These are phyloP conservation scores for Penicillium sp. DNA, from an alignment of 2,329 filamentous ascomycete genomes.

Conservation along the genomic window DNA sequence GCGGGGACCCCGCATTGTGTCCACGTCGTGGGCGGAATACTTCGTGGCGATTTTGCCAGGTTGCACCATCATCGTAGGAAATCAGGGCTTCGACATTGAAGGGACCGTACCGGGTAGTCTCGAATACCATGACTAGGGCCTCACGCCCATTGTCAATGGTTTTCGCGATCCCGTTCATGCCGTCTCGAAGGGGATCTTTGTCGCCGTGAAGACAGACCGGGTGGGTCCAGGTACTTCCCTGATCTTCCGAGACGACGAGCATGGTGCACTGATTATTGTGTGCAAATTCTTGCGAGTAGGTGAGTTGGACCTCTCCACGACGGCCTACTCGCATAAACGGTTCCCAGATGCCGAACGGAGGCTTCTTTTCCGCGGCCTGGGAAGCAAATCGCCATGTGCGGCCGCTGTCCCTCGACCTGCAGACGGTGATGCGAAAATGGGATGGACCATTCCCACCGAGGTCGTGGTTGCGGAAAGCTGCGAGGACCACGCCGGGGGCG, in stretches of 20 bases:
- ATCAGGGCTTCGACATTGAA: slow-evolving; percentile 46
- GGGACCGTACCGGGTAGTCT: slow-evolving; percentile 42
- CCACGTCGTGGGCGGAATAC: slow-evolving; percentile 40
- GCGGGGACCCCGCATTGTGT: slow-evolving; percentile 46
- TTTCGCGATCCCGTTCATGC: slow-evolving; percentile 45
- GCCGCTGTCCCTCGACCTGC: slow-evolving; percentile 45
- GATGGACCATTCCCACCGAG: slow-evolving; percentile 34
- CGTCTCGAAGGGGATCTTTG: slow-evolving; percentile 33
- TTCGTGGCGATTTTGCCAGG: slow-evolving; percentile 41
- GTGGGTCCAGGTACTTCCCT: slow-evolving; percentile 43
- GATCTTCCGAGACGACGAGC: slow-evolving; percentile 44
- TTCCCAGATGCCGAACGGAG: slow-evolving; percentile 46
- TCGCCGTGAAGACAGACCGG: slow-evolving; percentile 42
- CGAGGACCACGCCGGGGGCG: slow-evolving; percentile 36
- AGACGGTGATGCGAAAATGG: slow-evolving; percentile 51
- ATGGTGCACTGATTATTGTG: slow-evolving; percentile 49
- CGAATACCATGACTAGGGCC: slow-evolving; percentile 46
- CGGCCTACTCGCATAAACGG: slow-evolving; percentile 46
- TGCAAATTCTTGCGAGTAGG: slow-evolving; percentile 47
- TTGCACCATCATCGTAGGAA: slow-evolving; percentile 44
- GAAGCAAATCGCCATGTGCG: slow-evolving; percentile 43
- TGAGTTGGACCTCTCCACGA: slow-evolving; percentile 42
- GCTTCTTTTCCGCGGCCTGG: slow-evolving; percentile 43
- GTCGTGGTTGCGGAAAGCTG: slow-evolving; percentile 50
- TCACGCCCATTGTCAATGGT: slow-evolving; percentile 33